Evolutionary conservation across 78 protist species (phyloP).

Genomic region (slime mould (Dictyostelium discoideum)): DNA sequence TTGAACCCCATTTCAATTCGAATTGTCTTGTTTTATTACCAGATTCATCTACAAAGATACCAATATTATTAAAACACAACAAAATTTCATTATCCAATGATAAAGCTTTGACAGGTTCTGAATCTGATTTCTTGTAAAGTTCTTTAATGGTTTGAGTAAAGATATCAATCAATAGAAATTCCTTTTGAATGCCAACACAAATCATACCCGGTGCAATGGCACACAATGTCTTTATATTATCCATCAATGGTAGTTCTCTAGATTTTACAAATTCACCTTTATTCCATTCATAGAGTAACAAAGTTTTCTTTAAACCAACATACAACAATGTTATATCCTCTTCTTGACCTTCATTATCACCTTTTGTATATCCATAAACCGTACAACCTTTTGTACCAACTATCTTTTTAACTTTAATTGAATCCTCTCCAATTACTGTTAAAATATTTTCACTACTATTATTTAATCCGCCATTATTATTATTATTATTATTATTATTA

Average conservation of each 20-base stretch:
- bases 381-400: constrained; percentile 50
- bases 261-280: constrained; percentile 32
- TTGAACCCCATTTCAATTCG: constrained; percentile 68
- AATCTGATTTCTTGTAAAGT: constrained; percentile 47
- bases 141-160: constrained; percentile 44
- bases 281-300: constrained; percentile 47
- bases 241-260: constrained; percentile 16
- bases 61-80: constrained; percentile 66
- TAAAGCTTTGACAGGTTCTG: constrained; percentile 56
- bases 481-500: neutral
- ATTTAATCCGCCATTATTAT: neutral
- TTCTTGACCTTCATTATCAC: neutral
- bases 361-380: constrained; percentile 16
- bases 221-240: constrained; percentile 44
- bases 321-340: constrained; percentile 47
- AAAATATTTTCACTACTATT: neutral
- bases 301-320: constrained; percentile 36
- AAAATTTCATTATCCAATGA: constrained; percentile 49
- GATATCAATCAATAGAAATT: constrained; percentile 52
- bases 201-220: constrained; percentile 63
- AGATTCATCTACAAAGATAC: constrained; percentile 52
- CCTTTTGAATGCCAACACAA: constrained; percentile 50
- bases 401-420: constrained; percentile 10
- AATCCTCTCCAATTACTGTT: constrained; percentile 6
- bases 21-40: constrained; percentile 22